Evolutionary conservation across 441 rosid species (phyloP), one percentile per base, ranked within the genome.

Genomic region (Capsella rubella): DNA sequence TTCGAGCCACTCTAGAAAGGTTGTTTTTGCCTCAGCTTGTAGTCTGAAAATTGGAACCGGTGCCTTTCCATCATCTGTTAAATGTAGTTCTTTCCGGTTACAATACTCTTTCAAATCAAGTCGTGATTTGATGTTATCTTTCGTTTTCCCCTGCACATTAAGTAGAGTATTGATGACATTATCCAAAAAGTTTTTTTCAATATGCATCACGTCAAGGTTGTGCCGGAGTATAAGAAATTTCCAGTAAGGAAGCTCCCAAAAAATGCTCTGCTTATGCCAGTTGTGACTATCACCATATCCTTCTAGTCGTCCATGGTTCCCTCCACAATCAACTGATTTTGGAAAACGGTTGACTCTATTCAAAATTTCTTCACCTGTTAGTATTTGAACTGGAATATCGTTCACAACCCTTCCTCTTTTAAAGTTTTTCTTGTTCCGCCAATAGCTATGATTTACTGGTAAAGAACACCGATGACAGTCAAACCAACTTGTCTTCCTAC

Each of bases 151-250:
- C 21, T 59, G 8, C 16, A 60, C 64, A 60, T 60, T 60, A 15
- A 60, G 3, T 40, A 60, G 5, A 18, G 32, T 60, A 40, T 60
- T 60, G 6, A 60, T 39, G 15, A 39, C 16, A 13, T 60, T 40
- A 39, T 60, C 47, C 2, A 39, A 40, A 39, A 60, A 6, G 2
- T 11, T 18, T 11, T 39, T 35, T 37, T 16, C 37, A 1, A 39
- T 60, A 18, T 39, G 49, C 34, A 60, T 60, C 31, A 60, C 12
- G 12, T 60, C 32, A 18, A 59, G 49, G 12, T 59, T 59, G 3
- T 59, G 1, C 39, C 32, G 10, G 21, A 59, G 18, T 60, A 39
- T 39, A 2, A 18, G 64, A 60, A 39, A 15, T 2, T 60, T 60
- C 32, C 9, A 39, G 13, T 39, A 60, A 39, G 16, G 12, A 12